These are phyloP conservation scores for Yarrowia divulgata DNA, from an alignment of 805 yeast species.

Conservation along the genomic window DNA sequence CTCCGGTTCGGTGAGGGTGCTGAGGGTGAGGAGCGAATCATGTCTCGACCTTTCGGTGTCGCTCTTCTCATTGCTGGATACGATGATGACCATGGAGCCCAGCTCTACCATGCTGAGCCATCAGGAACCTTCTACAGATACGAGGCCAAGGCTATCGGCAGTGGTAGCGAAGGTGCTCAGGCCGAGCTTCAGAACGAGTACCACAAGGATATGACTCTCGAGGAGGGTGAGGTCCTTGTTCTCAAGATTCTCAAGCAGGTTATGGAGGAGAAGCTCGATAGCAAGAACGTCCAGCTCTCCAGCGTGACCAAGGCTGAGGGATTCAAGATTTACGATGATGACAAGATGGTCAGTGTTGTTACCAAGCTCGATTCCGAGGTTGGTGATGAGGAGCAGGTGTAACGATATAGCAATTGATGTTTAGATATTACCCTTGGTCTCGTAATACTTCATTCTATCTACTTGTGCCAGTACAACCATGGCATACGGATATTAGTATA, in stretches of 20 bases:
- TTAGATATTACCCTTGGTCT: not conserved
- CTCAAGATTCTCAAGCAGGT: constrained; percentile 93
- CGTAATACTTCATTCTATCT: too few species aligned
- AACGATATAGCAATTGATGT: constrained; percentile 20
- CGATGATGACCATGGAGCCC: constrained; percentile 91
- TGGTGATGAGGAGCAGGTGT: constrained; percentile 38
- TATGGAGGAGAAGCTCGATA: constrained; percentile 98
- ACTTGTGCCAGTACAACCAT: too few species aligned
- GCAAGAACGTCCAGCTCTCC: constrained; percentile 93
- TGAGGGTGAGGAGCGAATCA: constrained; percentile 88
- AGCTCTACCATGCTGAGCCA: constrained; percentile 97
- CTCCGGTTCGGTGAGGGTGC: constrained; percentile 97
- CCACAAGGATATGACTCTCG: constrained; percentile 82
- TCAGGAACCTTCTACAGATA: constrained; percentile 97
- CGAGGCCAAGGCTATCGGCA: constrained; percentile 98
- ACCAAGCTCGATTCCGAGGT: constrained; percentile 56
- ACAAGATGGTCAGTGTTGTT: constrained; percentile 81
- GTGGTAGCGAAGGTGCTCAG: constrained; percentile 99
- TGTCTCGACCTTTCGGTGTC: constrained; percentile 99
- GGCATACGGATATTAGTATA: not conserved
- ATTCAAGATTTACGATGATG: constrained; percentile 82
- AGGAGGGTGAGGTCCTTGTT: constrained; percentile 90
- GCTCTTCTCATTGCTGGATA: constrained; percentile 94
- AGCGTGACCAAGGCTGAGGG: constrained; percentile 87
- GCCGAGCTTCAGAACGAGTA: constrained; percentile 96